These are phyloP conservation scores for Prunus armeniaca DNA, from an alignment of 306 rosid species.

Conservation along the genomic window DNA sequence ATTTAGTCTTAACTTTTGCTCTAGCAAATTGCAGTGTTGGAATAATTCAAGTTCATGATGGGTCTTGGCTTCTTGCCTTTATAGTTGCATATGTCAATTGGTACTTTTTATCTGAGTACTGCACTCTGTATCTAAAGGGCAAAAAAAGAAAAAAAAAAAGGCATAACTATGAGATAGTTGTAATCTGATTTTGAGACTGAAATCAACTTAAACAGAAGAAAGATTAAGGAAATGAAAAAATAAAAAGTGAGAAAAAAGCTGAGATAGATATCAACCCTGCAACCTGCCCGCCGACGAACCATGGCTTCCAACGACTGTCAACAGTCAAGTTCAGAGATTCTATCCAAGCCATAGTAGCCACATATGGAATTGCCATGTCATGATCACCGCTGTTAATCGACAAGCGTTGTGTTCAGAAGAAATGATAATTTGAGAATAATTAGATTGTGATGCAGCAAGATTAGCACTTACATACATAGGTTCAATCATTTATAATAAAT, in stretches of 20 bases:
- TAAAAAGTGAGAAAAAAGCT: too few species aligned
- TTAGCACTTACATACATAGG: too few species aligned
- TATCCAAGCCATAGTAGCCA: conserved; percentile 45
- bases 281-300: conserved; percentile 55
- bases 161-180: neutral
- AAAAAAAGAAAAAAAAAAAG: neutral
- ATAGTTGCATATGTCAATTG: neutral
- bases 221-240: too few species aligned
- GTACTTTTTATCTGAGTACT: neutral
- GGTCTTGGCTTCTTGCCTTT: conserved; percentile 12
- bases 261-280: conserved; percentile 36
- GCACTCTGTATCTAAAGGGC: conserved; percentile 14
- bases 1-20: neutral
- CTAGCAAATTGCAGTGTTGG: neutral
- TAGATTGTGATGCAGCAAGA: neutral
- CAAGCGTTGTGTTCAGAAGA: neutral
- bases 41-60: neutral
- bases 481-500: too few species aligned
- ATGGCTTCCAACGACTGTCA: conserved; percentile 42
- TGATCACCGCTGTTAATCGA: conserved; percentile 39
- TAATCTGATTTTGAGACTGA: neutral
- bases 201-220: neutral
- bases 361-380: conserved; percentile 31
- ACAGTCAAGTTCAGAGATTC: conserved; percentile 38
- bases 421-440: neutral